Conservation (phyloP, 306 rosid genomes). For the Ochetophila trinervis region DNA sequence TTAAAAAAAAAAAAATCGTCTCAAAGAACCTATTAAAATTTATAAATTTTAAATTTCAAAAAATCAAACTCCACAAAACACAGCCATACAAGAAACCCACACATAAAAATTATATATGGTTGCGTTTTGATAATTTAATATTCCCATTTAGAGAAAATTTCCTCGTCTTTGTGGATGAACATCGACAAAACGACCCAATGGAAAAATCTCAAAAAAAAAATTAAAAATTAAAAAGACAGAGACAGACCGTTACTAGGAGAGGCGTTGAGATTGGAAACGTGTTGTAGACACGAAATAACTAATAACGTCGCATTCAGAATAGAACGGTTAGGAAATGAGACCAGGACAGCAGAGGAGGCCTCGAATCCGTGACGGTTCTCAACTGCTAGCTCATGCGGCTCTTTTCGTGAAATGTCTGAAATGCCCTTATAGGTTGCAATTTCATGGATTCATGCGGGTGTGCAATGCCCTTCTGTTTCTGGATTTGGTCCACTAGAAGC, state of each 20-base stretch:
- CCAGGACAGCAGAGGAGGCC: not conserved
- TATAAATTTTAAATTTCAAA: no score
- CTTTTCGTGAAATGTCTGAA: slow-evolving; percentile 4
- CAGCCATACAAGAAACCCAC: no score
- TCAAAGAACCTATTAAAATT: no score
- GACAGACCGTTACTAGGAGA: not conserved
- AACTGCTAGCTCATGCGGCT: slow-evolving; percentile 2
- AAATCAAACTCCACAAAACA: no score
- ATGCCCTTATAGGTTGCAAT: slow-evolving; percentile 3
- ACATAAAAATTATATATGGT: no score
- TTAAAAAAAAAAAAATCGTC: no score
- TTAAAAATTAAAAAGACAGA: not conserved
- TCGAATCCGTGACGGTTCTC: not conserved
- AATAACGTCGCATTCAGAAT: not conserved
- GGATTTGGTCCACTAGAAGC: slow-evolving; percentile 13
- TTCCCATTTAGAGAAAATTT: no score
- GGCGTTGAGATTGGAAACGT: not conserved
- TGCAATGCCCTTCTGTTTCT: not conserved
- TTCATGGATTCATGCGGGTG: not conserved
- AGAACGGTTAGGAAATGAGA: slow-evolving; percentile 8
- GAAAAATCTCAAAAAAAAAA: not conserved
- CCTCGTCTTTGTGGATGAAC: not conserved
- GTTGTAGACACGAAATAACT: no score
- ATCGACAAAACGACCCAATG: not conserved
- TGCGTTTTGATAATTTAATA: no score